Evolutionary conservation across 805 yeast species (phyloP).

Genomic region (Scheffersomyces stipitis): DNA sequence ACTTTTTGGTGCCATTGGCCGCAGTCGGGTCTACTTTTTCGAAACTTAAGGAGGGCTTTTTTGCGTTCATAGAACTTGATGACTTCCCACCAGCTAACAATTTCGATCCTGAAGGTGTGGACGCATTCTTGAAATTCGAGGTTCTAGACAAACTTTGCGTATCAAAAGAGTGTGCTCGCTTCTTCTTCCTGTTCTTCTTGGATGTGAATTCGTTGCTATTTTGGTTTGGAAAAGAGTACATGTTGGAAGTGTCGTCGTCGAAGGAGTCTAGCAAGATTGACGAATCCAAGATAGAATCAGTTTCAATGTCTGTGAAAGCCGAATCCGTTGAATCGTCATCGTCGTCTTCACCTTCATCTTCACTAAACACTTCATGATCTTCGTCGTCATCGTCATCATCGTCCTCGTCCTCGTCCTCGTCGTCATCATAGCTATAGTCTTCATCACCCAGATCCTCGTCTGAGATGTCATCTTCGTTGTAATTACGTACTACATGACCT

Average conservation of each 20-base stretch:
- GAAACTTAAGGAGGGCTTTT: constrained; percentile 13
- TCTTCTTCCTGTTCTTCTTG: constrained; percentile 17
- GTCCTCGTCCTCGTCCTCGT: constrained; percentile 11
- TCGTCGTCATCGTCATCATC: constrained; percentile 20
- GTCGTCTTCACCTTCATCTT: constrained; percentile 24
- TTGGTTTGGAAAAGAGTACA: constrained; percentile 15
- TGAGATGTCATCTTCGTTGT: constrained; percentile 12
- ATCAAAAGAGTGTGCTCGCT: constrained; percentile 16
- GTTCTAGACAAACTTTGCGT: constrained; percentile 9
- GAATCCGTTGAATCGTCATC: constrained; percentile 36
- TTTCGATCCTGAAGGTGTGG: background rate
- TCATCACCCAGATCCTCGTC: constrained; percentile 1
- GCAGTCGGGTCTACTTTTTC: constrained; percentile 17
- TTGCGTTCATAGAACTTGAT: background rate
- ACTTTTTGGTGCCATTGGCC: constrained; percentile 13
- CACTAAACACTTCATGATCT: constrained; percentile 15
- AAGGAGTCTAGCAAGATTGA: constrained; percentile 26
- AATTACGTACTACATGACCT: constrained; percentile 18
- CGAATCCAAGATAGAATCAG: constrained; percentile 33
- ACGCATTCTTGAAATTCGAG: constrained; percentile 1
- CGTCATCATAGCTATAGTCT: constrained; percentile 5
- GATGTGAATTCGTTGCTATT: constrained; percentile 11
- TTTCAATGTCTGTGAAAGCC: constrained; percentile 44
- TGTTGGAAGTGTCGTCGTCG: constrained; percentile 10
- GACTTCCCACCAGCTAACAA: background rate